Conservation (phyloP, 2,329 filamentous ascomycete species). For the Emmonsia crescens region DNA sequence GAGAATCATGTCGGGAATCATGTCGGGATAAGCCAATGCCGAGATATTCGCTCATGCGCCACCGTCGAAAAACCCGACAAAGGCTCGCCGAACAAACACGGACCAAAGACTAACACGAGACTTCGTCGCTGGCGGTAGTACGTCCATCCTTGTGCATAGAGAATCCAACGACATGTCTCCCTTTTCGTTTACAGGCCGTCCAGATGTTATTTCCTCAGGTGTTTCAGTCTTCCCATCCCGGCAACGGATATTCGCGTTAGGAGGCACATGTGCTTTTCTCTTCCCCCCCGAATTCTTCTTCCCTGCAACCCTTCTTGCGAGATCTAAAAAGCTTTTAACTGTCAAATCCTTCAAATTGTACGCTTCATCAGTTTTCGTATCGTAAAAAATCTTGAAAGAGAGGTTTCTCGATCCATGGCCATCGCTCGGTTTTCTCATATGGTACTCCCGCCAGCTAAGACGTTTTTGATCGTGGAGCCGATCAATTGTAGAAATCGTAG, state of each 20-base stretch:
- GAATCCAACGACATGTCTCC: too few species aligned
- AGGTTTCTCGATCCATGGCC: constrained; percentile 21
- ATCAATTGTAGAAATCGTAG: constrained; percentile 11
- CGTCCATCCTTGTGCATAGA: not conserved
- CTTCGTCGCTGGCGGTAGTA: not conserved
- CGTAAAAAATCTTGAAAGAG: constrained; percentile 72
- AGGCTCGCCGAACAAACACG: constrained; percentile 13
- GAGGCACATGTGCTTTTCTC: not conserved
- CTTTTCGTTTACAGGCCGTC: not conserved
- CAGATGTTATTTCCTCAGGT: not conserved
- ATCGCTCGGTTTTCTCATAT: constrained; percentile 39
- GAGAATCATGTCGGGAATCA: not conserved
- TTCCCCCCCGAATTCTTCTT: constrained; percentile 31
- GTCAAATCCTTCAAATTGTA: constrained; percentile 76
- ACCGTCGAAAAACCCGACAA: constrained; percentile 12
- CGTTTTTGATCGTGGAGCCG: constrained; percentile 16
- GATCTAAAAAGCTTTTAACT: constrained; percentile 64
- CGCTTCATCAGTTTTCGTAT: constrained; percentile 62
- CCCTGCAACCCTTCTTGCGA: constrained; percentile 72
- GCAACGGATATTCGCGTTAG: not conserved
- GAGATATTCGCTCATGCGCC: constrained; percentile 4
- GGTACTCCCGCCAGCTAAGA: constrained; percentile 38
- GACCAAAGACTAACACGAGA: constrained; percentile 11
- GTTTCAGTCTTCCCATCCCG: not conserved
- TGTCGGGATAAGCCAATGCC: not conserved